Evolutionary conservation across 148 eudicot genomes (phyloP), one percentile per base, ranked within the genome.

Genomic region (Silene conica): DNA sequence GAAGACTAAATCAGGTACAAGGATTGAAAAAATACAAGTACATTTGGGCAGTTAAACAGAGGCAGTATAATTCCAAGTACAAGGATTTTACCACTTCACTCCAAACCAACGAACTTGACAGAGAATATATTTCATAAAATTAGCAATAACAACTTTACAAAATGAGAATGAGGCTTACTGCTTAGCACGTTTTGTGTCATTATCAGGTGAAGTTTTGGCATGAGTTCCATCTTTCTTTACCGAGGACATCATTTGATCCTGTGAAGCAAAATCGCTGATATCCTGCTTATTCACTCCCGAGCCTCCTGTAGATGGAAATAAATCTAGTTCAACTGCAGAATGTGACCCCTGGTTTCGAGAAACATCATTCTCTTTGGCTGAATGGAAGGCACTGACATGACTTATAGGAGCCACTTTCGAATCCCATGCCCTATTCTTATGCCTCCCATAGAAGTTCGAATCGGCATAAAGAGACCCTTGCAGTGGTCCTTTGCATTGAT

Each of bases 141-240:
- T 72, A 65, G 31, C 46, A 66, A 34, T 52, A 64, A 67, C 16
- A 69, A 46, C 11, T 4, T 67, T 13, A 62, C 52, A 55, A 20
- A 77, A 63, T 20, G 58, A 79, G 66, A 71, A 3, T 3, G 67
- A 63, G 34, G 74, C 93, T 76, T 87, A 95, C 99, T 95, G 99
- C 80, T 95, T 95, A 46, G 97, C 96, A 76, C 96, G 92, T 72
- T 90, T 95, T 65, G 96, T 85, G 71, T 95, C 97, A 46, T 83
- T 87, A 59, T 95, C 99, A 16, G 89, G 78, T 61, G 84, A 72
- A 31, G 74, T 62, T 80, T 85, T 90, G 56, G 80, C 79, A 78
- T 78, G 77, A 55, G 88, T 73, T 73, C 79, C 73, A 75, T 90
- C 92, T 70, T 87, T 87, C 81, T 76, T 86, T 67, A 90, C 99